These are phyloP conservation scores for Colletotrichum sansevieriae DNA, from an alignment of 2,329 filamentous ascomycete species.

Conservation along the genomic window DNA sequence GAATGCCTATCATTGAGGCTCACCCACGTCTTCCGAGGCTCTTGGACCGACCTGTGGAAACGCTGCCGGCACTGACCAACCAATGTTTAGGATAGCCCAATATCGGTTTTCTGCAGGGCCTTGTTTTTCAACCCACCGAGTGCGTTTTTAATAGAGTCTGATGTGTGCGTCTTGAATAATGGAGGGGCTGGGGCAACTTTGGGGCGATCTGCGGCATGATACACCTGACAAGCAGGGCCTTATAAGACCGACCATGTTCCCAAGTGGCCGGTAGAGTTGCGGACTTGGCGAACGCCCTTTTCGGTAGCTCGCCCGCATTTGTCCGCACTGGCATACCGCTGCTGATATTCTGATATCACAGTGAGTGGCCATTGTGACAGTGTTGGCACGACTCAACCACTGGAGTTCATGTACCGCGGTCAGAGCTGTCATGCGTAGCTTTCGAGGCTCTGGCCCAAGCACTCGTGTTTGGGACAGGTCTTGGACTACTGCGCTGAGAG, in stretches of 20 bases:
- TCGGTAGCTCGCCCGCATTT: conserved; percentile 28
- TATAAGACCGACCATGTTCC: conserved; percentile 28
- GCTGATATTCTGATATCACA: conserved; percentile 9
- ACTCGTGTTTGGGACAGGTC: conserved; percentile 1
- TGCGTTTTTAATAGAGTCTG: neutral
- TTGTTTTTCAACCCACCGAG: neutral
- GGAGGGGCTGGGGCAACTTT: conserved; percentile 9
- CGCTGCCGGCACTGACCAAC: neutral
- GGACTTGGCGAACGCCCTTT: conserved; percentile 27
- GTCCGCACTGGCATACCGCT: conserved; percentile 8
- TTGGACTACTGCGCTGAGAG: conserved; percentile 16
- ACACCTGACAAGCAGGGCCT: conserved; percentile 29
- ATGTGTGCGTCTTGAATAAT: neutral
- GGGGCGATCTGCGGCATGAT: conserved; percentile 31
- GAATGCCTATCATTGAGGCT: conserved; percentile 16
- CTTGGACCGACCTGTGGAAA: conserved; percentile 20
- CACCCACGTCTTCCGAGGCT: conserved; percentile 22
- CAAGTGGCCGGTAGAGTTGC: conserved; percentile 35
- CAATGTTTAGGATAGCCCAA: neutral
- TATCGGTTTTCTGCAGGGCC: neutral
- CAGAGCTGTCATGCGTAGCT: conserved; percentile 12
- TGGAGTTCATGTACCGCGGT: conserved; percentile 2
- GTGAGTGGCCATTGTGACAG: conserved; percentile 21
- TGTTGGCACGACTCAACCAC: conserved; percentile 8
- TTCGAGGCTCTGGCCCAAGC: neutral